A percentile compares a stretch with the other conserved stretches of the same genome.
These are phyloP conservation scores for Thyridium curvatum DNA, from an alignment of 2,329 filamentous ascomycete genomes.

Conservation along the genomic window DNA sequence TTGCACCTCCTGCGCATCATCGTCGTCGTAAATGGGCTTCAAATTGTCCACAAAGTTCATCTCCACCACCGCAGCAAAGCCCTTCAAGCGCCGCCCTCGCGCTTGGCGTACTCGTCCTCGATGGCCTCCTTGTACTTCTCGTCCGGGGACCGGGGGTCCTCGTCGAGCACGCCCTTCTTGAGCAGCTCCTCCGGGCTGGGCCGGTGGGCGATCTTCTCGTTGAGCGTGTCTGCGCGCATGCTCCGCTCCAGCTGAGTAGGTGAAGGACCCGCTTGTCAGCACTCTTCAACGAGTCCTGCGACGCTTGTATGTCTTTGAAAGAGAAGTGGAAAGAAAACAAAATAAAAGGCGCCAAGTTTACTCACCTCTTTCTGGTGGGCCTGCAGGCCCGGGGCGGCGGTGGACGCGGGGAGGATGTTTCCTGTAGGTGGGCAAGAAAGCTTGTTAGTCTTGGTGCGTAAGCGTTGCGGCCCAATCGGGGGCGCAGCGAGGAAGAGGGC, in stretches of 20 bases:
- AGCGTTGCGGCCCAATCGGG: too few relatives aligned
- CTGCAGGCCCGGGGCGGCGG: conserved; percentile 70
- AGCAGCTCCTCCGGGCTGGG: conserved; percentile 72
- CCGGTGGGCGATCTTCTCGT: conserved; percentile 76
- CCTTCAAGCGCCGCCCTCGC: conserved; percentile 51
- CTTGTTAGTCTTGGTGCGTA: conserved; percentile 2
- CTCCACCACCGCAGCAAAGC: neutral
- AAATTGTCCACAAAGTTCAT: too few relatives aligned
- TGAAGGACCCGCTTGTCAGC: neutral
- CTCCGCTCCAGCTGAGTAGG: conserved; percentile 60
- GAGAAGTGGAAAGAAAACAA: conserved; percentile 2
- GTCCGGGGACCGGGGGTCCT: conserved; percentile 54
- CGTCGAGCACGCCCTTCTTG: conserved; percentile 70
- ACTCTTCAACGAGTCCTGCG: too few relatives aligned
- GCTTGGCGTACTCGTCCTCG: conserved; percentile 58
- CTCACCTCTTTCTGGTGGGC: conserved; percentile 69
- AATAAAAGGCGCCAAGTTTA: too few relatives aligned
- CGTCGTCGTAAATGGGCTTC: too few relatives aligned
- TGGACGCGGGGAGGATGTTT: conserved; percentile 80
- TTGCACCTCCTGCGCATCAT: neutral
- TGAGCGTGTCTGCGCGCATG: conserved; percentile 81
- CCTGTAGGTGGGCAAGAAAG: conserved; percentile 36
- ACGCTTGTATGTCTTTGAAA: neutral
- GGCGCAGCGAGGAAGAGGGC: neutral
- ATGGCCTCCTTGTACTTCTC: conserved; percentile 55